phyloP scores from a whole-genome alignment of 176 grass and related monocot genomes.

The Avena atlantica region DNA sequence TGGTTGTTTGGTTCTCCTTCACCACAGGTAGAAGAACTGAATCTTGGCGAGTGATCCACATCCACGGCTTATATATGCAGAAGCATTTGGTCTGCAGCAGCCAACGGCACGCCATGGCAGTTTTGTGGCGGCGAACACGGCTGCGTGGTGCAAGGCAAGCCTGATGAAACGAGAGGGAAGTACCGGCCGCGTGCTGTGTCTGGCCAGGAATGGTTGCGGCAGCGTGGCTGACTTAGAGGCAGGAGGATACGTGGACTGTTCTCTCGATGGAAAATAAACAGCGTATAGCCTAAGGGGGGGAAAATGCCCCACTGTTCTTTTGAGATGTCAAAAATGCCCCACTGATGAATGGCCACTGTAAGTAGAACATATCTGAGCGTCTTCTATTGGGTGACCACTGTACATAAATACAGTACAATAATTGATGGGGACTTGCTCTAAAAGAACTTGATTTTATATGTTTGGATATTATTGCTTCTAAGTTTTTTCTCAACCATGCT shows the following conservation, averaged over 20 bases:
- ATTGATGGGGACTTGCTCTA: no score
- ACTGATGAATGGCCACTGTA: background rate
- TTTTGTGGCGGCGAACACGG: slow-evolving; percentile 50
- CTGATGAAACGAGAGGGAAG: slow-evolving; percentile 52
- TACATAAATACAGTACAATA: background rate
- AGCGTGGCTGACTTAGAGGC: slow-evolving; percentile 30
- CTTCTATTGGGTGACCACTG: background rate
- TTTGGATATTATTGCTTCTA: no score
- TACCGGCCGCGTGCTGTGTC: slow-evolving; percentile 11
- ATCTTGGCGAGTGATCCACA: background rate
- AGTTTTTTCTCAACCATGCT: no score
- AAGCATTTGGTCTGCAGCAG: no score
- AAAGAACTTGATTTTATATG: no score
- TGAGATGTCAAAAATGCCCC: no score
- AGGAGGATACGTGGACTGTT: slow-evolving; percentile 28
- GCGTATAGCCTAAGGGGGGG: background rate
- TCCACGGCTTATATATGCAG: slow-evolving; percentile 30
- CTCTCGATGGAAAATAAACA: background rate
- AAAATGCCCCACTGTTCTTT: background rate
- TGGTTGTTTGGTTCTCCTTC: background rate
- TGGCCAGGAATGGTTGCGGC: slow-evolving; percentile 49
- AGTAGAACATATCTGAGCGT: background rate
- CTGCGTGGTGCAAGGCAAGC: slow-evolving; percentile 71
- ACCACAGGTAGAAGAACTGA: slow-evolving; percentile 7
- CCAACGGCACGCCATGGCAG: background rate